These are phyloP conservation scores for Senna tora DNA, from an alignment of 306 rosid genomes.

Conservation along the genomic window DNA sequence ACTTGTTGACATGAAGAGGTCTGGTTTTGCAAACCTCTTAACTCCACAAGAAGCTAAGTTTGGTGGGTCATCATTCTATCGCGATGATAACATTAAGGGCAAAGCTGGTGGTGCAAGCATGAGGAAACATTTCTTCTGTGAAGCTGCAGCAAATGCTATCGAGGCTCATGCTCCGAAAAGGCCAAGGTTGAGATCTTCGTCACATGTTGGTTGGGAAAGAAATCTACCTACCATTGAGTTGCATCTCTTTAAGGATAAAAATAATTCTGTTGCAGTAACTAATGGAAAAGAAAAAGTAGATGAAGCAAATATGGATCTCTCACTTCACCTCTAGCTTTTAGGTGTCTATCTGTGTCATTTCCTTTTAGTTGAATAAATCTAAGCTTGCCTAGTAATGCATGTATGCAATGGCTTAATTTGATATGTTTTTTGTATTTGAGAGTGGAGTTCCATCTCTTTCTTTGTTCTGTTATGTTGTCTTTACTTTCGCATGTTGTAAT, in stretches of 20 bases:
- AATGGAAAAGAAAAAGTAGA: slow-evolving; percentile 6
- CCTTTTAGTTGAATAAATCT: neutral
- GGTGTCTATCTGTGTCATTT: neutral
- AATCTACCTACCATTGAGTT: slow-evolving; percentile 29
- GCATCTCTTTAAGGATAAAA: slow-evolving; percentile 35
- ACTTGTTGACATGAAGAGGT: neutral
- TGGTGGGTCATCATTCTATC: neutral
- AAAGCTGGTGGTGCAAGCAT: slow-evolving; percentile 21
- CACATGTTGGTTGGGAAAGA: neutral
- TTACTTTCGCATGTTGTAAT: neutral
- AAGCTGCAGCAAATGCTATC: neutral
- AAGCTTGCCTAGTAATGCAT: neutral
- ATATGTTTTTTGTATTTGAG: neutral
- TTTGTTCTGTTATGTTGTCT: neutral
- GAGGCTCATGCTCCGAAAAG: neutral
- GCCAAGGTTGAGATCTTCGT: slow-evolving; percentile 15
- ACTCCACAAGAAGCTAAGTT: slow-evolving; percentile 24
- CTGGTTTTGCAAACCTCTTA: neutral
- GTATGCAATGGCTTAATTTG: neutral
- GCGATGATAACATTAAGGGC: neutral
- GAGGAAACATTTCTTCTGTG: slow-evolving; percentile 21
- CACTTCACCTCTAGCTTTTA: slow-evolving; percentile 43
- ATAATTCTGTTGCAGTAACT: neutral
- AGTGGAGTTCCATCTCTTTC: neutral
- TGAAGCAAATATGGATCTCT: slow-evolving; percentile 40